Conservation (phyloP, 2,329 filamentous ascomycete genomes). For the Aphanocladium album region DNA sequence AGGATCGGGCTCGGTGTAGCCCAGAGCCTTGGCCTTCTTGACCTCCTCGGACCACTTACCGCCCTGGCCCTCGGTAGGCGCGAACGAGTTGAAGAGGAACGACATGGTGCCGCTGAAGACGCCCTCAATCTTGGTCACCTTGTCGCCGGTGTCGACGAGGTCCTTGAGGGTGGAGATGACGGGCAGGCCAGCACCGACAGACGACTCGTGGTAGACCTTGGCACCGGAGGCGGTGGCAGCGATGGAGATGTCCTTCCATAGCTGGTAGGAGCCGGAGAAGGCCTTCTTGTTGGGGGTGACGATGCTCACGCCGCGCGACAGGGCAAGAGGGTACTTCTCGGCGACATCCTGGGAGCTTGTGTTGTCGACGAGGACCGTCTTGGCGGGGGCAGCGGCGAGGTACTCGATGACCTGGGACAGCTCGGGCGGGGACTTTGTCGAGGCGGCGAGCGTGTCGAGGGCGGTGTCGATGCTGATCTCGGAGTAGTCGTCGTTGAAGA, state of each 20-base stretch:
- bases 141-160: slow-evolving; percentile 88
- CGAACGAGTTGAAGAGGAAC: slow-evolving; percentile 97
- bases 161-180: slow-evolving; percentile 92
- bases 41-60: slow-evolving; percentile 91
- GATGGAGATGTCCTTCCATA: slow-evolving; percentile 85
- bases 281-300: slow-evolving; percentile 99
- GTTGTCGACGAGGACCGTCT: slow-evolving; percentile 87
- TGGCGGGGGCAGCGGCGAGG: slow-evolving; percentile 70
- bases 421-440: slow-evolving; percentile 59
- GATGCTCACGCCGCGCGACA: slow-evolving; percentile 78
- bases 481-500: slow-evolving; percentile 70
- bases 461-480: slow-evolving; percentile 57
- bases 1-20: slow-evolving; percentile 87
- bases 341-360: slow-evolving; percentile 87
- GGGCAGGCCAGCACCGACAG: slow-evolving; percentile 87
- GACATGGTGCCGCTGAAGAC: slow-evolving; percentile 98
- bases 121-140: slow-evolving; percentile 88
- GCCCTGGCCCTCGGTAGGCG: slow-evolving; percentile 67
- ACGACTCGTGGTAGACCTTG: slow-evolving; percentile 91
- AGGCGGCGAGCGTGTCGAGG: slow-evolving; percentile 59
- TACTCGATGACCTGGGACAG: slow-evolving; percentile 70
- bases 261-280: slow-evolving; percentile 73
- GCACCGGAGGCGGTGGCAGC: slow-evolving; percentile 66
- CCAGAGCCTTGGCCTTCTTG: slow-evolving; percentile 82
- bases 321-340: slow-evolving; percentile 72